Conservation (phyloP, 148 eudicot genomes). For the Fagopyrum homotropicum region DNA sequence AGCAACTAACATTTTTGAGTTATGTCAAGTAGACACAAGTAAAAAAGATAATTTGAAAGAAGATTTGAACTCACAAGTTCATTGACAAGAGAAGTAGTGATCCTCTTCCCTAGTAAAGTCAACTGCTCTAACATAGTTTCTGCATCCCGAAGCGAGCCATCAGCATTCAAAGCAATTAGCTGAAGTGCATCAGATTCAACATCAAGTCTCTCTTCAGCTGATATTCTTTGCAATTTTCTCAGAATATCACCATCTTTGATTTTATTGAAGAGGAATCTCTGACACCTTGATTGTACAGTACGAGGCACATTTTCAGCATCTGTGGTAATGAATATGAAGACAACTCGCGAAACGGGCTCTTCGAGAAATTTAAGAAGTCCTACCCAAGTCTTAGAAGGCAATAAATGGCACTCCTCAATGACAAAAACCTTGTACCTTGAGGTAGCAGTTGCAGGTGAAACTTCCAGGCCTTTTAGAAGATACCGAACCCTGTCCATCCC, state of each 20-base stretch:
- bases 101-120: constrained; percentile 82
- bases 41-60: constrained; percentile 4
- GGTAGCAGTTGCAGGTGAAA: constrained; percentile 40
- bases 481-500: constrained; percentile 53
- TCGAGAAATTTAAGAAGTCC: constrained; percentile 78
- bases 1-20: not conserved
- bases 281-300: constrained; percentile 73
- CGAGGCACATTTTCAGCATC: constrained; percentile 90
- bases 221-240: constrained; percentile 57
- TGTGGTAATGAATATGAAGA: constrained; percentile 75
- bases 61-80: constrained; percentile 83
- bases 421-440: constrained; percentile 52
- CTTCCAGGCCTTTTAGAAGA: constrained; percentile 47
- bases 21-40: not conserved
- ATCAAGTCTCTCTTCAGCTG: constrained; percentile 67
- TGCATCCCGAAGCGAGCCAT: constrained; percentile 94
- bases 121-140: constrained; percentile 97
- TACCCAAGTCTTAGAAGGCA: constrained; percentile 81
- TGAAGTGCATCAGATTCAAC: constrained; percentile 84
- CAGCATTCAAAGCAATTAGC: constrained; percentile 86
- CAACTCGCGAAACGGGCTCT: constrained; percentile 60
- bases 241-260: constrained; percentile 75
- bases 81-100: constrained; percentile 79
- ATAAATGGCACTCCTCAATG: constrained; percentile 82
- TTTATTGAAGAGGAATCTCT: constrained; percentile 76